Evolutionary conservation across 768 basidiomycete species (phyloP).

Genomic region (Suillus spraguei): DNA sequence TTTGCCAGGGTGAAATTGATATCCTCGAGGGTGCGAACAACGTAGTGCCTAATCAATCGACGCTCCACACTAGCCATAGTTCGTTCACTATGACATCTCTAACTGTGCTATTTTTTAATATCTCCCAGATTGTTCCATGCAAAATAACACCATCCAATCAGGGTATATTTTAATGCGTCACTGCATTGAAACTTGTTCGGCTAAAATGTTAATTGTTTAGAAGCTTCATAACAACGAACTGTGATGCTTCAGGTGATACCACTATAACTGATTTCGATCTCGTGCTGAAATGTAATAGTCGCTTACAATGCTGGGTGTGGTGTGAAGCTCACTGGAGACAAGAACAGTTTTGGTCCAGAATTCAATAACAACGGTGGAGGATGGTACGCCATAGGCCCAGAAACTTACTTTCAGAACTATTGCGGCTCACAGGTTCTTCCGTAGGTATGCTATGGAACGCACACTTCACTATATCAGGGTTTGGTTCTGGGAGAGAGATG

Average conservation of each 20-base stretch:
- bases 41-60: too few species aligned
- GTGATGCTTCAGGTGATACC: conserved; percentile 1
- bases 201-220: neutral
- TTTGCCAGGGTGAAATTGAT: too few species aligned
- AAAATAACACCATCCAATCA: too few species aligned
- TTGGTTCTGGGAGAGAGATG: conserved; percentile 46
- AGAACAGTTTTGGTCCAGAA: conserved; percentile 21
- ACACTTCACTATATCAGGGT: conserved; percentile 37
- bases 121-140: too few species aligned
- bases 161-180: too few species aligned
- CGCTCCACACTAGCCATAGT: too few species aligned
- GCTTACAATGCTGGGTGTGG: conserved; percentile 23
- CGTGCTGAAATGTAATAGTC: conserved; percentile 2
- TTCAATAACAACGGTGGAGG: conserved; percentile 41
- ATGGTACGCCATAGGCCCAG: conserved; percentile 27
- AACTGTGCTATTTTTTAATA: too few species aligned
- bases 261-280: neutral
- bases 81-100: too few species aligned
- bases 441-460: conserved; percentile 46
- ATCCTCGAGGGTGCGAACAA: too few species aligned
- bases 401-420: neutral
- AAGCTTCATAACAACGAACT: conserved; percentile 16
- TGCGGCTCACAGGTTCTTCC: conserved; percentile 8
- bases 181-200: neutral
- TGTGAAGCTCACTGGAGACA: conserved; percentile 20